These are phyloP conservation scores for Candida stauntonica DNA, from an alignment of 805 yeast species.

Conservation along the genomic window DNA sequence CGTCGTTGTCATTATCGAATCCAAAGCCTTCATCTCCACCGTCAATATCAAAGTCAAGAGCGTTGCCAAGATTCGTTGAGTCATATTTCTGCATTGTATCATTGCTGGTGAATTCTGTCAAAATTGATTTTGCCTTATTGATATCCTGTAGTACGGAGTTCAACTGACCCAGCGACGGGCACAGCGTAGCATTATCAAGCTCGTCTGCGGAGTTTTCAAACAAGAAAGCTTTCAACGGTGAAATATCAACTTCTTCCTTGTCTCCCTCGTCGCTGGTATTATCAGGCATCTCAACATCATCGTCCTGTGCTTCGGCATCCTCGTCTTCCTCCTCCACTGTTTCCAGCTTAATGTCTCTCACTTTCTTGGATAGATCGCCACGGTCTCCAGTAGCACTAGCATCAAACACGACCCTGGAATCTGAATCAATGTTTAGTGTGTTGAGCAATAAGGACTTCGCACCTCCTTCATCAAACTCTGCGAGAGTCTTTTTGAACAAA, in stretches of 20 bases:
- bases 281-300: constrained; percentile 19
- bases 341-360: constrained; percentile 1
- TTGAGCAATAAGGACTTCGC: constrained; percentile 65
- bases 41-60: constrained; percentile 65
- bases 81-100: constrained; percentile 3
- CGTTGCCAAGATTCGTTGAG: no score
- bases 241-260: constrained; percentile 26
- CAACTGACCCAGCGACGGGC: constrained; percentile 57
- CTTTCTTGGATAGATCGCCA: constrained; percentile 9
- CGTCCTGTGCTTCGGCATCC: constrained; percentile 15
- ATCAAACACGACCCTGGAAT: constrained; percentile 62
- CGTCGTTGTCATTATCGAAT: constrained; percentile 21
- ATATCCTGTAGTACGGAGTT: constrained; percentile 44
- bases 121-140: constrained; percentile 29
- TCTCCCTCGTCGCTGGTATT: no score
- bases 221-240: constrained; percentile 24
- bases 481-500: constrained; percentile 64
- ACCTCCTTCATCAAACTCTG: constrained; percentile 82
- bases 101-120: constrained; percentile 8
- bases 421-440: constrained; percentile 48
- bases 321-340: constrained; percentile 1
- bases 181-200: constrained; percentile 39
- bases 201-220: constrained; percentile 20
- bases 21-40: constrained; percentile 43
- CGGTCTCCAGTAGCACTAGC: constrained; percentile 35